phyloP scores from a whole-genome alignment of 208 protist genomes.

The Leptomonas seymouri region DNA sequence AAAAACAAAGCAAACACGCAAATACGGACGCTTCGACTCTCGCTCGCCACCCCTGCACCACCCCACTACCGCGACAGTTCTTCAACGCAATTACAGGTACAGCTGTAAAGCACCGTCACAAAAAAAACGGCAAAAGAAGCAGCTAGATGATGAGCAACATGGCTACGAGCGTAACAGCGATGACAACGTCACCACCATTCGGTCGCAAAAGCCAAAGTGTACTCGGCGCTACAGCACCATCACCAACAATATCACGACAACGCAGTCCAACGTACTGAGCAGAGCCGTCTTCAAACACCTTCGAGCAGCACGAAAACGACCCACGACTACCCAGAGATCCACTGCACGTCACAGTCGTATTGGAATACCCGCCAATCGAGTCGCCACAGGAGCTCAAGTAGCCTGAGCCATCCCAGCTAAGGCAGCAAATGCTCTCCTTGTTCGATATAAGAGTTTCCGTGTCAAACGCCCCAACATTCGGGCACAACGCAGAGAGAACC shows the following conservation, averaged over 20 bases:
- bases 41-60: no score
- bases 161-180: neutral
- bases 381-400: slow-evolving; percentile 17
- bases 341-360: slow-evolving; percentile 24
- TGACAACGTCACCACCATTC: slow-evolving; percentile 3
- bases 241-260: neutral
- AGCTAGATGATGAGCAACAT: neutral
- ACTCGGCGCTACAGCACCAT: neutral
- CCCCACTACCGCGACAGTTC: no score
- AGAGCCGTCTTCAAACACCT: slow-evolving; percentile 5
- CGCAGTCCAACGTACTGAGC: slow-evolving; percentile 17
- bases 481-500: neutral
- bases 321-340: slow-evolving; percentile 26
- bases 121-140: no score
- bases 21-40: no score
- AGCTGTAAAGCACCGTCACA: no score
- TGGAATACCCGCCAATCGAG: slow-evolving; percentile 10
- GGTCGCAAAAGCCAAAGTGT: neutral
- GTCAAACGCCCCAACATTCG: slow-evolving; percentile 8
- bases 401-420: slow-evolving; percentile 1
- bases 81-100: no score
- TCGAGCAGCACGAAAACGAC: slow-evolving; percentile 26
- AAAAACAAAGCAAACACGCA: no score
- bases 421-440: slow-evolving; percentile 27
- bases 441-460: neutral